These are phyloP conservation scores for Tolypocladium endophyticum DNA, from an alignment of 2,329 filamentous ascomycete genomes.

Conservation along the genomic window DNA sequence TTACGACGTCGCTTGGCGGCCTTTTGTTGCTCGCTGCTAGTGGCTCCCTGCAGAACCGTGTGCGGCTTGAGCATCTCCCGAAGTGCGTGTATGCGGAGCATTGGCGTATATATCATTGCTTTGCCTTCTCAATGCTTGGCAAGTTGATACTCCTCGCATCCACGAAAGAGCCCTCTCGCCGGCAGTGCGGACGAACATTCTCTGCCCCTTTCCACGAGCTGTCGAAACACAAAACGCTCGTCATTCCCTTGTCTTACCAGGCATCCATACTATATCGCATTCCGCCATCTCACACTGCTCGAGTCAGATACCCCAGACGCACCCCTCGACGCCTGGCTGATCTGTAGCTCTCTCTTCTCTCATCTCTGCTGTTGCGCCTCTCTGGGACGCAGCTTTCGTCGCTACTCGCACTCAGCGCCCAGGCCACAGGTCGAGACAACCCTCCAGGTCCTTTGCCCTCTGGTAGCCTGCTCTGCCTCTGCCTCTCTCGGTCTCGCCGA, in stretches of 20 bases:
- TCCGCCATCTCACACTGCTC: neutral
- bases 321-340: neutral
- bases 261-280: neutral
- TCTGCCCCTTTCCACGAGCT: neutral
- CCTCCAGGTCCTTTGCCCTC: neutral
- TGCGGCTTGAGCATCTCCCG: neutral
- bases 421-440: neutral
- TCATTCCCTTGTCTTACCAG: neutral
- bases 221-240: neutral
- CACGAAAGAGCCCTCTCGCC: neutral
- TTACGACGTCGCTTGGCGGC: neutral
- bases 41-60: neutral
- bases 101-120: neutral
- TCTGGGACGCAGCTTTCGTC: neutral
- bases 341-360: neutral
- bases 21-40: neutral
- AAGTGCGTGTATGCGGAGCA: too few species aligned
- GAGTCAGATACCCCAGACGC: conserved; percentile 1
- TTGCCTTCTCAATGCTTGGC: neutral
- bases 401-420: neutral
- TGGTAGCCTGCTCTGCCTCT: neutral
- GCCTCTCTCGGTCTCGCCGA: neutral
- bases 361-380: neutral
- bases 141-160: neutral
- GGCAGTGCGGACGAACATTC: neutral